A percentile compares a stretch with the other conserved stretches of the same genome.
Evolutionary conservation across 495 filamentous ascomycete genomes (phyloP).

Genomic region (Xylaria scruposa): DNA sequence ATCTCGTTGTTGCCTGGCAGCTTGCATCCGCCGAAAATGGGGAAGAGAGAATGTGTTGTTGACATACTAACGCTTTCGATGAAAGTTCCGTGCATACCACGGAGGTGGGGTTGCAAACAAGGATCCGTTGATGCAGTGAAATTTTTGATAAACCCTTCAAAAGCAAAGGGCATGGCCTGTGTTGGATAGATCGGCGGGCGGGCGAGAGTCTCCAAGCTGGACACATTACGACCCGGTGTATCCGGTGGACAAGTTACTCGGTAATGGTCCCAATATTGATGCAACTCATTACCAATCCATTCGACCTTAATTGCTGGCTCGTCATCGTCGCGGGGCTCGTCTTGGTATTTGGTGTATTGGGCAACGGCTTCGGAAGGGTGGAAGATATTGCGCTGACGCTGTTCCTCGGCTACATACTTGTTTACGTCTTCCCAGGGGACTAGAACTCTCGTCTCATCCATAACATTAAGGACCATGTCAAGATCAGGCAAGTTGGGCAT

Average conservation of each 20-base stretch:
- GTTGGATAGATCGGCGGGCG: constrained; percentile 36
- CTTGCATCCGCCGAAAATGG: constrained; percentile 70
- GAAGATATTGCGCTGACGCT: constrained; percentile 45
- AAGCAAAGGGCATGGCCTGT: constrained; percentile 31
- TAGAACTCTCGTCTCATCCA: constrained; percentile 64
- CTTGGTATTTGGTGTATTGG: constrained; percentile 24
- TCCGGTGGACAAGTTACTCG: constrained; percentile 59
- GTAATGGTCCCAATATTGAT: constrained; percentile 59
- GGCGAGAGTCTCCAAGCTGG: constrained; percentile 37
- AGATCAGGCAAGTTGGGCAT: constrained; percentile 61
- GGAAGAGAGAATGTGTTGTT: constrained; percentile 59
- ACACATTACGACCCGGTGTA: constrained; percentile 53
- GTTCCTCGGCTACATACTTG: constrained; percentile 52
- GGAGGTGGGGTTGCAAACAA: constrained; percentile 55
- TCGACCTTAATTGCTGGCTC: constrained; percentile 18
- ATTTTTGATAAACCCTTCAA: constrained; percentile 59
- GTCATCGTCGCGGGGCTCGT: constrained; percentile 16
- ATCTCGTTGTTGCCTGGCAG: constrained; percentile 73
- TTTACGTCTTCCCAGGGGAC: constrained; percentile 62
- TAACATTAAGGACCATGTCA: constrained; percentile 62
- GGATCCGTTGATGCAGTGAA: constrained; percentile 63
- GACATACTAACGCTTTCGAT: constrained; percentile 61
- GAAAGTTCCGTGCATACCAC: constrained; percentile 65
- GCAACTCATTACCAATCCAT: constrained; percentile 33
- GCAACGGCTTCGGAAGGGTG: constrained; percentile 28